These are phyloP conservation scores for Tolypocladium capitatum DNA, from an alignment of 2,329 filamentous ascomycete species.

Conservation along the genomic window DNA sequence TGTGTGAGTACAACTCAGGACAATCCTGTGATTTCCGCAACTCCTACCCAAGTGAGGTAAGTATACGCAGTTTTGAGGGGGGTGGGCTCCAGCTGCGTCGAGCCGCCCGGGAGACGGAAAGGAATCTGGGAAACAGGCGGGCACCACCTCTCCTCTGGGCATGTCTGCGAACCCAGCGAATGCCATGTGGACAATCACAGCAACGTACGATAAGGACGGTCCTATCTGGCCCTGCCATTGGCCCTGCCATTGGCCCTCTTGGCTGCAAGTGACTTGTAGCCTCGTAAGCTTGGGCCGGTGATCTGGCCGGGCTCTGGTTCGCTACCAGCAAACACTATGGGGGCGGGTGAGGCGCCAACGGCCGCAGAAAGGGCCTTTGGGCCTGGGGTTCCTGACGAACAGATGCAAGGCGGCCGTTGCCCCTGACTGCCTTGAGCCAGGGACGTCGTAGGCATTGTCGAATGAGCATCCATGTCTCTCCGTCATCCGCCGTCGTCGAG, in stretches of 20 bases:
- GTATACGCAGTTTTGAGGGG: neutral
- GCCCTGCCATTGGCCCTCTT: neutral
- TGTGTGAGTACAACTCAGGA: neutral
- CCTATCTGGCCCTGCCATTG: neutral
- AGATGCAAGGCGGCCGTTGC: neutral
- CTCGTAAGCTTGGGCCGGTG: neutral
- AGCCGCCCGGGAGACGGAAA: neutral
- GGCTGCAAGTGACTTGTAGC: neutral
- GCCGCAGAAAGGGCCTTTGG: neutral
- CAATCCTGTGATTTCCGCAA: neutral
- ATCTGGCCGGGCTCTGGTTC: neutral
- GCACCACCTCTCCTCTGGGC: neutral
- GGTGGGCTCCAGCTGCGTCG: neutral
- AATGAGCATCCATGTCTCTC: neutral
- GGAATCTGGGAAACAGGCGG: neutral
- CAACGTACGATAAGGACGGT: neutral
- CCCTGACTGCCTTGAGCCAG: neutral
- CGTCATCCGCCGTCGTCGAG: neutral
- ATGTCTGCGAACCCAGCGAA: neutral
- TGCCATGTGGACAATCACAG: neutral
- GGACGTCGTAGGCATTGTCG: neutral
- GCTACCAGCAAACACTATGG: neutral
- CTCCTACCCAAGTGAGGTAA: neutral
- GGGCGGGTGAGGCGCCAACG: neutral
- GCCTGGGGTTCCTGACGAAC: neutral